Conservation (phyloP, 1,139 yeast genomes). For the Lipomyces yarrowii region DNA sequence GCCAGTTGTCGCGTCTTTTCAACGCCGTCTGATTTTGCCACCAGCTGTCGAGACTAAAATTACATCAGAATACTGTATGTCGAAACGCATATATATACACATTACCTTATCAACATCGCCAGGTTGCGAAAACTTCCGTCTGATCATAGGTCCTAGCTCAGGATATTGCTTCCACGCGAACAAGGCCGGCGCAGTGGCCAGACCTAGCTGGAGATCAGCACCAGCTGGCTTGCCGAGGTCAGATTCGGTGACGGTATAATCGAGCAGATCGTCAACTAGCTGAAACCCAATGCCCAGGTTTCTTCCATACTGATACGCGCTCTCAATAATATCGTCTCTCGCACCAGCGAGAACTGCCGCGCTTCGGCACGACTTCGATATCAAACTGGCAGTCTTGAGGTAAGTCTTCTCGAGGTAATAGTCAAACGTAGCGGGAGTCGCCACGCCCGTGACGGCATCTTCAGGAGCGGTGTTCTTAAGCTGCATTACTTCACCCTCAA, state of each 20-base stretch:
- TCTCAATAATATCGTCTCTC: constrained; percentile 69
- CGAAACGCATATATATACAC: neutral
- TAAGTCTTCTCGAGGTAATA: constrained; percentile 94
- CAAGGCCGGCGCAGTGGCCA: constrained; percentile 95
- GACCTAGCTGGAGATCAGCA: constrained; percentile 89
- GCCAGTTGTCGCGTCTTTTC: constrained; percentile 79
- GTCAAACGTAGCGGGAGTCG: constrained; percentile 87
- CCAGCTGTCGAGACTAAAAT: constrained; percentile 64
- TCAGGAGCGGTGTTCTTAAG: constrained; percentile 74
- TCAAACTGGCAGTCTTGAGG: constrained; percentile 88
- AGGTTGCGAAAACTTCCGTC: constrained; percentile 73
- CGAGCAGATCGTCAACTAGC: constrained; percentile 93
- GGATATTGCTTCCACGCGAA: constrained; percentile 93
- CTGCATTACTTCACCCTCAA: constrained; percentile 98
- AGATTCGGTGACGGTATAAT: constrained; percentile 81
- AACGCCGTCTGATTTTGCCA: constrained; percentile 71
- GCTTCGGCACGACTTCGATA: constrained; percentile 93
- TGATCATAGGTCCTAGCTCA: constrained; percentile 78
- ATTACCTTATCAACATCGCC: constrained; percentile 71
- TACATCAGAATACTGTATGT: neutral
- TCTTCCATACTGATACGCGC: constrained; percentile 88
- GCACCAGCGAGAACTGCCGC: constrained; percentile 94
- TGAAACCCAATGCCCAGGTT: constrained; percentile 95
- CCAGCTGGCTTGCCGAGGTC: constrained; percentile 86
- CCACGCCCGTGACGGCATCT: constrained; percentile 59